Evolutionary conservation across 1,139 yeast species (phyloP).

Genomic region (Sugiyamaella xylanicola): DNA sequence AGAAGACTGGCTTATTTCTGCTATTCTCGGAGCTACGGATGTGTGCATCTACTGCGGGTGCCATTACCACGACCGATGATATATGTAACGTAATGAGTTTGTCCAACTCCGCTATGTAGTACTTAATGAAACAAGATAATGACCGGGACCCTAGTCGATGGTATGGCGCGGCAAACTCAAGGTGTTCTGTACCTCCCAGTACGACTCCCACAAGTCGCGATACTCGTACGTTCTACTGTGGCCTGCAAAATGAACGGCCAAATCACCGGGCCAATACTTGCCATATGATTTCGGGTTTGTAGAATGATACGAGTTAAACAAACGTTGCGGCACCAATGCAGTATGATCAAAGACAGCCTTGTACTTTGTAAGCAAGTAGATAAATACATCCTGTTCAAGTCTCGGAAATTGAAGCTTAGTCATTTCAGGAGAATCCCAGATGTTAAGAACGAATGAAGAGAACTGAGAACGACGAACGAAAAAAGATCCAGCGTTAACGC

Average conservation of each 20-base stretch:
- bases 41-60: constrained; percentile 35
- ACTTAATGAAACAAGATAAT: no score
- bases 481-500: constrained; percentile 45
- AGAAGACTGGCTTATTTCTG: constrained; percentile 17
- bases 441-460: constrained; percentile 29
- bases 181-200: constrained; percentile 14
- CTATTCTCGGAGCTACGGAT: constrained; percentile 28
- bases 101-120: neutral
- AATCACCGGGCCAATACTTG: constrained; percentile 34
- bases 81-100: neutral
- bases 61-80: constrained; percentile 28
- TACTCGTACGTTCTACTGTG: constrained; percentile 6
- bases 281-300: constrained; percentile 28
- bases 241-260: constrained; percentile 39
- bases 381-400: constrained; percentile 35
- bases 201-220: constrained; percentile 13
- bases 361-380: constrained; percentile 32
- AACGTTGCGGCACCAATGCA: constrained; percentile 43
- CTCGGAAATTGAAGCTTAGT: constrained; percentile 24
- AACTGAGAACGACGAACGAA: constrained; percentile 39
- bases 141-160: no score
- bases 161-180: no score
- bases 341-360: constrained; percentile 35
- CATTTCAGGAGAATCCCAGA: constrained; percentile 32
- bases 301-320: constrained; percentile 39